Conservation (phyloP, 305 asterid species). For the Fraxinus ornus region DNA sequence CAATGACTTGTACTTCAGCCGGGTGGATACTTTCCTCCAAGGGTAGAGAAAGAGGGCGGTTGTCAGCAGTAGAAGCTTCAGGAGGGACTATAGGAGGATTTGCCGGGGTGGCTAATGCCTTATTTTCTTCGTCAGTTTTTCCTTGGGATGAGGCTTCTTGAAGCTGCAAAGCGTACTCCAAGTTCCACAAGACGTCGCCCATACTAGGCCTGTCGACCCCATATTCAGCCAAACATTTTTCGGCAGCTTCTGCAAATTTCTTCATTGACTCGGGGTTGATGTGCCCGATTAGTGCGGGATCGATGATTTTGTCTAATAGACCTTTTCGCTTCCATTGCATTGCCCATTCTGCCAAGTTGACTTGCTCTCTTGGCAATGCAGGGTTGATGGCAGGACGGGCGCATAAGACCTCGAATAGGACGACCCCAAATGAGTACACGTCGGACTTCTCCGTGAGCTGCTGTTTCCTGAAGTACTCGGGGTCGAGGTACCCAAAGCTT, state of each 20-base stretch:
- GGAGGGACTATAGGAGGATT: constrained; percentile 24
- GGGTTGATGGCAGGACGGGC: constrained; percentile 87
- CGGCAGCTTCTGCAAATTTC: constrained; percentile 67
- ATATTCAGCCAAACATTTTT: constrained; percentile 62
- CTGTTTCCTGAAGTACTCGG: constrained; percentile 73
- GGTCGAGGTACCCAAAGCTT: constrained; percentile 64
- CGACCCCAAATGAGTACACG: constrained; percentile 90
- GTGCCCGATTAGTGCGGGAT: constrained; percentile 47
- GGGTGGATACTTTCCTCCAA: constrained; percentile 29
- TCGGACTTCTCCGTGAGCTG: constrained; percentile 88
- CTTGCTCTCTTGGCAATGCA: constrained; percentile 78
- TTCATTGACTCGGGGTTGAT: constrained; percentile 61
- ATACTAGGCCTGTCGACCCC: constrained; percentile 65
- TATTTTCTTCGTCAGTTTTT: constrained; percentile 51
- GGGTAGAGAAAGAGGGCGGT: constrained; percentile 25
- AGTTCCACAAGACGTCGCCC: constrained; percentile 67
- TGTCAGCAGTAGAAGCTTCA: constrained; percentile 26
- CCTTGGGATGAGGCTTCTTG: constrained; percentile 61
- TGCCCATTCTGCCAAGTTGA: constrained; percentile 94
- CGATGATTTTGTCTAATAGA: constrained; percentile 52
- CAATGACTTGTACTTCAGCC: constrained; percentile 40
- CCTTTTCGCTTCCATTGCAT: constrained; percentile 92
- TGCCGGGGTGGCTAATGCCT: constrained; percentile 10
- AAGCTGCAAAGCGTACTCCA: constrained; percentile 58
- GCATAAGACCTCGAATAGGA: constrained; percentile 69